phyloP scores from a whole-genome alignment of 805 yeast species.

The Ogataea glucozyma region DNA sequence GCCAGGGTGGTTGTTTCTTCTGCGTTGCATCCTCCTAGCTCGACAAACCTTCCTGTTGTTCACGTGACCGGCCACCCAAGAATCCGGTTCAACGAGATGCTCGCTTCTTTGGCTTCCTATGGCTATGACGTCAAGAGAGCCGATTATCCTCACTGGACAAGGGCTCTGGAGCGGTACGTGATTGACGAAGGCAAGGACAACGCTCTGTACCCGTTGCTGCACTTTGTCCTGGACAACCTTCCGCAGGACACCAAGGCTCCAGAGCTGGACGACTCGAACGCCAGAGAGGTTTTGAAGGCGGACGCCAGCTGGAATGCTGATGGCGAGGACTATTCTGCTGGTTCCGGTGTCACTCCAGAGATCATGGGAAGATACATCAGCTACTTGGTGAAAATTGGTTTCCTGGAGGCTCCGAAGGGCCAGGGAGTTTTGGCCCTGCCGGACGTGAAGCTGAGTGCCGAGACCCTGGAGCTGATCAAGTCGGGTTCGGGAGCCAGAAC shows the following conservation, averaged over 20 bases:
- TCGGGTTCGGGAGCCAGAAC: slow-evolving; percentile 78
- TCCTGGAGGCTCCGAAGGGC: slow-evolving; percentile 62
- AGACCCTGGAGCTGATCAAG: slow-evolving; percentile 56
- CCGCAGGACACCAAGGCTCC: slow-evolving; percentile 94
- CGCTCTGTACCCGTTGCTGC: slow-evolving; percentile 90
- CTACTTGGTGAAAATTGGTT: slow-evolving; percentile 78
- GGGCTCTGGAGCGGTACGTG: slow-evolving; percentile 72
- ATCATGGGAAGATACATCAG: slow-evolving; percentile 77
- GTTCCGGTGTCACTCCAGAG: slow-evolving; percentile 69
- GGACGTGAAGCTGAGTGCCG: slow-evolving; percentile 50
- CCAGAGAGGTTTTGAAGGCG: slow-evolving; percentile 61
- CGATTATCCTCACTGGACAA: slow-evolving; percentile 80
- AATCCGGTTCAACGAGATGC: slow-evolving; percentile 72
- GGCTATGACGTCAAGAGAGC: slow-evolving; percentile 69
- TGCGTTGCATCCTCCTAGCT: slow-evolving; percentile 70
- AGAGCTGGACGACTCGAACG: slow-evolving; percentile 85
- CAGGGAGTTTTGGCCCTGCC: slow-evolving; percentile 53
- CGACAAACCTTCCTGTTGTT: slow-evolving; percentile 59
- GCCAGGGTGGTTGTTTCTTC: slow-evolving; percentile 87
- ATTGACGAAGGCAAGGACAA: slow-evolving; percentile 72
- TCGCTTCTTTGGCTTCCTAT: slow-evolving; percentile 61
- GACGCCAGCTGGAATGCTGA: slow-evolving; percentile 52
- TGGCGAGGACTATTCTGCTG: slow-evolving; percentile 65
- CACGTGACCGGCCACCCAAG: slow-evolving; percentile 99
- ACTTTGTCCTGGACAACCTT: slow-evolving; percentile 89